phyloP scores from a whole-genome alignment of 2,329 filamentous ascomycete genomes.

The Calonectria henricotiae region DNA sequence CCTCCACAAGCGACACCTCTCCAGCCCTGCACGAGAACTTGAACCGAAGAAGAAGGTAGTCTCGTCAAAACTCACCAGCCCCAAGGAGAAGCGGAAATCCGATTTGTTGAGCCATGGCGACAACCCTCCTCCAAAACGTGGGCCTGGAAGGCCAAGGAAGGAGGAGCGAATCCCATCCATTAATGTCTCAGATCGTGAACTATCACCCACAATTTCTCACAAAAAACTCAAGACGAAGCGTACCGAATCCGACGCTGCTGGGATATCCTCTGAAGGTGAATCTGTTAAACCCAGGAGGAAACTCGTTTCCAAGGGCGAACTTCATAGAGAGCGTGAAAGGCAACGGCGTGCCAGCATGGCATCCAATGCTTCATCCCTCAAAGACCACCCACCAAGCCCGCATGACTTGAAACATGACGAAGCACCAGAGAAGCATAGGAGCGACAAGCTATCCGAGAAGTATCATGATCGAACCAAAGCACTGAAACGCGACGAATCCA shows the following conservation, averaged over 20 bases:
- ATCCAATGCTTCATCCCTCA: conserved; percentile 70
- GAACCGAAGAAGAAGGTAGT: conserved; percentile 64
- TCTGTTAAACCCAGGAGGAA: conserved; percentile 74
- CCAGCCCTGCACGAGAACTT: conserved; percentile 66
- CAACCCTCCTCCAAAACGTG: conserved; percentile 68
- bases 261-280: conserved; percentile 72
- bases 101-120: conserved; percentile 63
- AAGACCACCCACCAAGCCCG: conserved; percentile 68
- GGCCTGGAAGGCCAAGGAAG: conserved; percentile 70
- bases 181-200: conserved; percentile 69
- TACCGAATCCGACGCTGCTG: conserved; percentile 69
- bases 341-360: conserved; percentile 73
- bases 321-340: conserved; percentile 73
- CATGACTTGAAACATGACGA: conserved; percentile 69
- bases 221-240: conserved; percentile 70
- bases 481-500: conserved; percentile 74
- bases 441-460: conserved; percentile 65
- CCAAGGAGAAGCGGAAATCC: conserved; percentile 67
- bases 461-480: conserved; percentile 75
- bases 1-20: conserved; percentile 64
- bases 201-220: conserved; percentile 64
- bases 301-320: conserved; percentile 75
- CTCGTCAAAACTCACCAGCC: conserved; percentile 60
- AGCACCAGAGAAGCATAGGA: conserved; percentile 63
- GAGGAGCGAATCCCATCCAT: conserved; percentile 68